Percentiles rank a stretch among this genome's conserved stretches.
These are phyloP conservation scores for Ascobolus immersus DNA, from an alignment of 495 filamentous ascomycete genomes.

Conservation along the genomic window DNA sequence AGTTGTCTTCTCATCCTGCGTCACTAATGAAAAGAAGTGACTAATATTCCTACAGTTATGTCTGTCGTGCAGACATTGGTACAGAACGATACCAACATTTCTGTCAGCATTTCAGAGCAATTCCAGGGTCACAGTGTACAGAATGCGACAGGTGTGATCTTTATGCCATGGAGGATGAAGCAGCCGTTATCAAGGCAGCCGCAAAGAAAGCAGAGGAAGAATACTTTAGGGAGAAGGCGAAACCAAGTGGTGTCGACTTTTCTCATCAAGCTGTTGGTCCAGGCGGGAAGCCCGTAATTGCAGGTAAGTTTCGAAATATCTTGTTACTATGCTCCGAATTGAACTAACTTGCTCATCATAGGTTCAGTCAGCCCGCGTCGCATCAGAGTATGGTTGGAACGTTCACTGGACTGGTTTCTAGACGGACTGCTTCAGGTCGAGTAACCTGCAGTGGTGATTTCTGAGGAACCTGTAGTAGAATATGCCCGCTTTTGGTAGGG, in stretches of 20 bases:
- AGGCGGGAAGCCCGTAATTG: not conserved
- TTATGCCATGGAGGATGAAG: conserved; percentile 68
- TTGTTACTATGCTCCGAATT: too few species aligned
- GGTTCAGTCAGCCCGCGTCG: too few species aligned
- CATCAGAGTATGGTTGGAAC: too few species aligned
- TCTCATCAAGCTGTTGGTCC: not conserved
- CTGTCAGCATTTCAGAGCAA: conserved; percentile 79
- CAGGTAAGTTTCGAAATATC: too few species aligned
- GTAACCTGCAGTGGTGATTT: too few species aligned
- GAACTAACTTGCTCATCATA: too few species aligned
- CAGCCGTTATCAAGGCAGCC: conserved; percentile 45
- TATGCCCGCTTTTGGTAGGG: too few species aligned
- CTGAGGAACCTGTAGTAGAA: too few species aligned
- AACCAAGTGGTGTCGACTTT: too few species aligned
- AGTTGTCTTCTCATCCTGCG: conserved; percentile 33
- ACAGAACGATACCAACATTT: conserved; percentile 62
- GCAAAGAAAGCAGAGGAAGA: conserved; percentile 54
- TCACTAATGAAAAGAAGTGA: too few species aligned
- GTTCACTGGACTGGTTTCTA: too few species aligned
- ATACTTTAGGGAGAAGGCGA: conserved; percentile 50
- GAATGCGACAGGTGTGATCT: conserved; percentile 77
- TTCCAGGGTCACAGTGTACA: conserved; percentile 38
- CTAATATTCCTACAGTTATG: conserved; percentile 10
- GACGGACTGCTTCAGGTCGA: too few species aligned
- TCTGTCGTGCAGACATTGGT: conserved; percentile 18